Percentiles rank a stretch among this genome's conserved stretches.
Conservation (phyloP, 208 protist genomes). For the Leishmania martiniquensis region DNA sequence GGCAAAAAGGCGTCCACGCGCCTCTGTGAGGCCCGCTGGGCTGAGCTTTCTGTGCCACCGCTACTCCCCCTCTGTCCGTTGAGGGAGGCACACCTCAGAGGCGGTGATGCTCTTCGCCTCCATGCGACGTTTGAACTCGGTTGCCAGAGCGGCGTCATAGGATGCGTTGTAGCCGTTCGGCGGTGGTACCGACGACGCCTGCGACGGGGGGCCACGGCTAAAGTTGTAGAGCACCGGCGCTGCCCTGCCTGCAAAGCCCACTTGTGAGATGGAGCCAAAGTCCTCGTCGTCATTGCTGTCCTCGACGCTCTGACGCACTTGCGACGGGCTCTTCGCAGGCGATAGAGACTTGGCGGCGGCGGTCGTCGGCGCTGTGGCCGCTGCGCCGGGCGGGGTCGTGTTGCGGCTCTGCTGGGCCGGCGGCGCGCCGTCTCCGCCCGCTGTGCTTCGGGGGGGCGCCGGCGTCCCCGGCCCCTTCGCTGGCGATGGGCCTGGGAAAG, state of each 20-base stretch:
- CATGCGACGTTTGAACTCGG: conserved; percentile 17
- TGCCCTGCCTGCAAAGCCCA: conserved; percentile 3
- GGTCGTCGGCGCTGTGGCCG: not conserved
- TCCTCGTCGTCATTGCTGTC: conserved; percentile 15
- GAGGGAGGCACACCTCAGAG: conserved; percentile 15
- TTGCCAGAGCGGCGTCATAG: not conserved
- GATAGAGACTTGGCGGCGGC: not conserved
- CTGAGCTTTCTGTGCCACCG: not conserved
- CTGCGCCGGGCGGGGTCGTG: too few species aligned
- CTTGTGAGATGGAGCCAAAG: conserved; percentile 29
- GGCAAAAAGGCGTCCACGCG: not conserved
- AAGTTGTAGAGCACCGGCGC: conserved; percentile 23
- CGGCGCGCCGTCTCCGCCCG: too few species aligned
- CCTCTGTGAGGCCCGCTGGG: not conserved
- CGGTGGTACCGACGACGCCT: conserved; percentile 22
- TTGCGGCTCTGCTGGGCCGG: too few species aligned
- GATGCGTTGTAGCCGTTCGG: conserved; percentile 6
- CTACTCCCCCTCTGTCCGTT: not conserved
- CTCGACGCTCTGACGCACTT: not conserved
- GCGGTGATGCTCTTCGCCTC: conserved; percentile 14
- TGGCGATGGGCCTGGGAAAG: too few species aligned
- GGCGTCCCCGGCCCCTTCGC: too few species aligned
- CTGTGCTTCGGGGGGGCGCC: too few species aligned
- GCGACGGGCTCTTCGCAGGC: not conserved
- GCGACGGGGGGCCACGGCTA: conserved; percentile 14